These are phyloP conservation scores for Neurospora sp. DNA, from an alignment of 495 filamentous ascomycete genomes.

Conservation along the genomic window DNA sequence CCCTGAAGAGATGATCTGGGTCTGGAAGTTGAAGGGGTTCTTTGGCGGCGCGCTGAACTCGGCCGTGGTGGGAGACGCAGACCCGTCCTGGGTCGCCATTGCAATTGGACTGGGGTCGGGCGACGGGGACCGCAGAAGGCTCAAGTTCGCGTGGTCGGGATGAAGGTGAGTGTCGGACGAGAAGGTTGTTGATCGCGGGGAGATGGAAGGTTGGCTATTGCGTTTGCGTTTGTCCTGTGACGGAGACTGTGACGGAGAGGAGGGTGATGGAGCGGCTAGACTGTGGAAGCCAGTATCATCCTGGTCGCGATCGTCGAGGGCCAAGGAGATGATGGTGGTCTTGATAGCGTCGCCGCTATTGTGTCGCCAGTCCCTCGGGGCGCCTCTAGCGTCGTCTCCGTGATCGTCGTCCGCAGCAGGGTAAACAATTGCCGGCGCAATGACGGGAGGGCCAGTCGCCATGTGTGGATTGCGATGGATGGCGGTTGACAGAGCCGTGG, in stretches of 20 bases:
- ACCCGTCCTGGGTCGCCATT: conserved; percentile 26
- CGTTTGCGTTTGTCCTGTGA: neutral
- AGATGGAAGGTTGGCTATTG: neutral
- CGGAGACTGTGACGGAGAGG: neutral
- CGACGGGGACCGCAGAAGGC: conserved; percentile 9
- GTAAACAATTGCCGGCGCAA: neutral
- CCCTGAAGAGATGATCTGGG: conserved; percentile 63
- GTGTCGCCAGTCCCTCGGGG: neutral
- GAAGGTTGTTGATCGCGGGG: conserved; percentile 5
- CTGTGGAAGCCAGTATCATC: conserved; percentile 4
- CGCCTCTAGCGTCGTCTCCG: neutral
- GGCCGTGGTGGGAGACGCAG: conserved; percentile 7
- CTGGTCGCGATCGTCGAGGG: conserved; percentile 10
- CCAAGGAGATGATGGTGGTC: conserved; percentile 3
- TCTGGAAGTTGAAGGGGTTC: conserved; percentile 89
- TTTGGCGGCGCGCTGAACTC: conserved; percentile 25
- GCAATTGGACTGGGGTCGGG: conserved; percentile 16
- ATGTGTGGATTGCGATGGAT: conserved; percentile 1
- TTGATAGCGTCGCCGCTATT: neutral
- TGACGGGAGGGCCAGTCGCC: conserved; percentile 4
- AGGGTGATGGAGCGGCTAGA: neutral
- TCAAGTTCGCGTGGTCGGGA: conserved; percentile 7
- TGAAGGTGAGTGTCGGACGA: conserved; percentile 7
- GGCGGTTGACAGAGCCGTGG: conserved; percentile 7
- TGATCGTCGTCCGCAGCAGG: conserved; percentile 5